Percentiles rank a stretch among this genome's conserved stretches.
These are phyloP conservation scores for Penicillium hordei DNA, from an alignment of 2,329 filamentous ascomycete species.

Conservation along the genomic window DNA sequence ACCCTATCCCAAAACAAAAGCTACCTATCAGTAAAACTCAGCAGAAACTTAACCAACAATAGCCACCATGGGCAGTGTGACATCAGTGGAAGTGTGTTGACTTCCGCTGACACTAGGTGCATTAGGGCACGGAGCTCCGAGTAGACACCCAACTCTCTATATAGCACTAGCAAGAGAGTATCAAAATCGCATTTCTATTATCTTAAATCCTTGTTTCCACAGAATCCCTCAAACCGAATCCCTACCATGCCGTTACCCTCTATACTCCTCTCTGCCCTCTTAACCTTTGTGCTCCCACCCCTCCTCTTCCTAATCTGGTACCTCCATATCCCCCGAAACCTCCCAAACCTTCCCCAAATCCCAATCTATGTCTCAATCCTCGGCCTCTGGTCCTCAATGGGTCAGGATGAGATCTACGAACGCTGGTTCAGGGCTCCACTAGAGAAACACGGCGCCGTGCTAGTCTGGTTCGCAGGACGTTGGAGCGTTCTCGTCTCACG, in stretches of 20 bases:
- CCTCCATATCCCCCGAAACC: slow-evolving; percentile 20
- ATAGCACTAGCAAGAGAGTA: not conserved
- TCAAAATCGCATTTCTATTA: not conserved
- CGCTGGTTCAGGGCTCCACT: slow-evolving; percentile 26
- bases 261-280: not conserved
- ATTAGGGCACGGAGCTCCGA: not conserved
- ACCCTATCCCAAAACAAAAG: not conserved
- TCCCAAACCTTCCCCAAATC: slow-evolving; percentile 25
- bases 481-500: slow-evolving; percentile 52
- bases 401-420: slow-evolving; percentile 28
- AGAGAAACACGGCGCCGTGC: slow-evolving; percentile 44
- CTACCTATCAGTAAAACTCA: not conserved
- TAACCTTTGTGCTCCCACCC: slow-evolving; percentile 7
- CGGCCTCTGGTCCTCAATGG: slow-evolving; percentile 28
- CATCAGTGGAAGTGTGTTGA: not conserved
- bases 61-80: not conserved
- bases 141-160: not conserved
- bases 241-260: not conserved
- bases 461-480: slow-evolving; percentile 51
- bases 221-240: not conserved
- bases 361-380: slow-evolving; percentile 30
- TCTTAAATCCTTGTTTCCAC: not conserved
- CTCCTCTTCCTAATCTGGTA: slow-evolving; percentile 23
- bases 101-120: slow-evolving; percentile 10
- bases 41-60: not conserved